These are phyloP conservation scores for Acanthamoeba lugdunensis DNA, from an alignment of 208 protist genomes.

Conservation along the genomic window DNA sequence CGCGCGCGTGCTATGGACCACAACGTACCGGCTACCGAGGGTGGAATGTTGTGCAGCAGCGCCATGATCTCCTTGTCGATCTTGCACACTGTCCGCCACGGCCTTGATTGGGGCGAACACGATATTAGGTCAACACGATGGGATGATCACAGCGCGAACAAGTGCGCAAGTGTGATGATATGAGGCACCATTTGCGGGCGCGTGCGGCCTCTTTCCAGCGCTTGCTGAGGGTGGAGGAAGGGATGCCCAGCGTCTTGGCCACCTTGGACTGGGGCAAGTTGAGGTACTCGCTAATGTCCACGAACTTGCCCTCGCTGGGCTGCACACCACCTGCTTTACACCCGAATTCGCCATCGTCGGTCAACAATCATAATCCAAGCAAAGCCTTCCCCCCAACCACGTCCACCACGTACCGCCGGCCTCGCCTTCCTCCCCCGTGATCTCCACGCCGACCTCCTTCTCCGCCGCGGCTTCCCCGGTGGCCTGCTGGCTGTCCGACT, in stretches of 20 bases:
- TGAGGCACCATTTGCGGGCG: constrained; percentile 78
- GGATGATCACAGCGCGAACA: background rate
- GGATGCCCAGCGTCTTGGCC: constrained; percentile 81
- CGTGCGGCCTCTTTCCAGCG: constrained; percentile 83
- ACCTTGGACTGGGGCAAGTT: constrained; percentile 80
- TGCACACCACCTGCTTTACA: background rate
- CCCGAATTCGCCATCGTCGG: too few species aligned
- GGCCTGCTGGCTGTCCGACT: background rate
- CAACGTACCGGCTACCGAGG: background rate
- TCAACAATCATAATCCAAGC: too few species aligned
- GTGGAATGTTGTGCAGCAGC: constrained; percentile 76
- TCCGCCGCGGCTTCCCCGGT: background rate
- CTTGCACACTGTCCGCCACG: constrained; percentile 79
- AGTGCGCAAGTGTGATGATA: background rate
- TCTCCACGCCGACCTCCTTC: background rate
- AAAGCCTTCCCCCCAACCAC: too few species aligned
- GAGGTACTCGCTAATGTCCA: constrained; percentile 83
- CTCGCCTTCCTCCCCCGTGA: background rate
- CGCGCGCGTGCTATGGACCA: too few species aligned
- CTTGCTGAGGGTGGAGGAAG: constrained; percentile 83
- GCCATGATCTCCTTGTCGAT: constrained; percentile 84
- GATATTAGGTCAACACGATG: background rate
- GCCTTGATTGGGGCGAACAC: background rate
- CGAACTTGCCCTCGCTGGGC: constrained; percentile 67
- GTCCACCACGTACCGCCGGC: background rate